Conservation (phyloP, 2,329 filamentous ascomycete genomes). For the Phaeomoniella chlamydospora region DNA sequence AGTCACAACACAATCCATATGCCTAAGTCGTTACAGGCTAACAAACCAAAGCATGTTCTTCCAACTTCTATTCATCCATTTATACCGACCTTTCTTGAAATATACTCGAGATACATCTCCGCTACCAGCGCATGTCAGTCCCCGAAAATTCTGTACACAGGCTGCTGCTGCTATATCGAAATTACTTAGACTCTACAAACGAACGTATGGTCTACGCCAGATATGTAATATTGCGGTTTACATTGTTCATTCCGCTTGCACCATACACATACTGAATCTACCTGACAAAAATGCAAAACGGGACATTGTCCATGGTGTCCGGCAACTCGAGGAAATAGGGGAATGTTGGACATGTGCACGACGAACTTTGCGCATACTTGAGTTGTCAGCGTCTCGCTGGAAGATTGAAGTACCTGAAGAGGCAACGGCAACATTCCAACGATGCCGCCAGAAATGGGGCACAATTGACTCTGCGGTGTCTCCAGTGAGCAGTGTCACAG, state of each 20-base stretch:
- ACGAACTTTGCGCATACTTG: constrained; percentile 71
- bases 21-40: constrained; percentile 1
- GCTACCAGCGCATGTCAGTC: constrained; percentile 74
- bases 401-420: constrained; percentile 75
- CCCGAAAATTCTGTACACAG: constrained; percentile 78
- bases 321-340: constrained; percentile 87
- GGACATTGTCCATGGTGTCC: constrained; percentile 81
- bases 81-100: constrained; percentile 89
- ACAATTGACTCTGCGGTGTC: constrained; percentile 44
- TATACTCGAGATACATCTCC: constrained; percentile 72
- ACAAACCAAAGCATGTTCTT: constrained; percentile 73
- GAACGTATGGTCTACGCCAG: constrained; percentile 76
- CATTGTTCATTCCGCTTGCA: constrained; percentile 86
- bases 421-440: constrained; percentile 57
- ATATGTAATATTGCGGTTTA: constrained; percentile 97
- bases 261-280: constrained; percentile 83
- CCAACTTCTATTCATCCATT: constrained; percentile 85
- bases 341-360: constrained; percentile 88
- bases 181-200: constrained; percentile 85
- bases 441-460: constrained; percentile 69
- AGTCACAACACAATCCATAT: constrained; percentile 25
- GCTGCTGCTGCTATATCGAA: constrained; percentile 85
- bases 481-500: constrained; percentile 5
- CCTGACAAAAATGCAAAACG: constrained; percentile 81
- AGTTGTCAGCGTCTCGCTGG: constrained; percentile 78